A percentile compares a stretch with the other conserved stretches of the same genome.
These are phyloP conservation scores for Cutaneotrichosporon sp. DNA, from an alignment of 1,284 basidiomycete genomes.

Conservation along the genomic window DNA sequence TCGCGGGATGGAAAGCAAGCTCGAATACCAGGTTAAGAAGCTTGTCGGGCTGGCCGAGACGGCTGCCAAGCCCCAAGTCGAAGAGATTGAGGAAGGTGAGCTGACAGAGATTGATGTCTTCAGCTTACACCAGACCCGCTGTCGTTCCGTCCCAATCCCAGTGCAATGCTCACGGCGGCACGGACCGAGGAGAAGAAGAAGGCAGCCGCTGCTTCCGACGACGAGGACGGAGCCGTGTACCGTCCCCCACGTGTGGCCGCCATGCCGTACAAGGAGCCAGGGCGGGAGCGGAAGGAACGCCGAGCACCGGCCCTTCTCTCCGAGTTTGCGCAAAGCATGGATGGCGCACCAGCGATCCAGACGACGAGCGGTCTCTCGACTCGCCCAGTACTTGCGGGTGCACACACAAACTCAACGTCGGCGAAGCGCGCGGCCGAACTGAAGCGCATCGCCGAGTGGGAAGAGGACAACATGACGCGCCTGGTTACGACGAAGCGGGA, in stretches of 20 bases:
- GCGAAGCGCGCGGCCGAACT: slow-evolving; percentile 58
- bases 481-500: slow-evolving; percentile 90
- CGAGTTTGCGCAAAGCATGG: slow-evolving; percentile 57
- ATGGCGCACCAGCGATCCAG: slow-evolving; percentile 58
- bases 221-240: slow-evolving; percentile 60
- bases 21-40: slow-evolving; percentile 95
- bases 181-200: slow-evolving; percentile 24
- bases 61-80: slow-evolving; percentile 50
- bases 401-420: slow-evolving; percentile 50
- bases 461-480: slow-evolving; percentile 93
- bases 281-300: slow-evolving; percentile 53
- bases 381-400: slow-evolving; percentile 43
- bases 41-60: slow-evolving; percentile 68
- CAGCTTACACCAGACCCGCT: slow-evolving; percentile 62
- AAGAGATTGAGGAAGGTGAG: slow-evolving; percentile 62
- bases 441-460: slow-evolving; percentile 79
- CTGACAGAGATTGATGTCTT: slow-evolving; percentile 2
- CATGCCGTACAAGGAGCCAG: slow-evolving; percentile 74
- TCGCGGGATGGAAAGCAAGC: slow-evolving; percentile 65
- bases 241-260: slow-evolving; percentile 88
- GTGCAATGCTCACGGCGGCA: slow-evolving; percentile 34
- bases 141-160: slow-evolving; percentile 83
- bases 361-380: slow-evolving; percentile 67
- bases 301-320: slow-evolving; percentile 66
- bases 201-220: slow-evolving; percentile 32